Conservation (phyloP, 768 basidiomycete genomes). For the Rhodotorula babjevae region DNA sequence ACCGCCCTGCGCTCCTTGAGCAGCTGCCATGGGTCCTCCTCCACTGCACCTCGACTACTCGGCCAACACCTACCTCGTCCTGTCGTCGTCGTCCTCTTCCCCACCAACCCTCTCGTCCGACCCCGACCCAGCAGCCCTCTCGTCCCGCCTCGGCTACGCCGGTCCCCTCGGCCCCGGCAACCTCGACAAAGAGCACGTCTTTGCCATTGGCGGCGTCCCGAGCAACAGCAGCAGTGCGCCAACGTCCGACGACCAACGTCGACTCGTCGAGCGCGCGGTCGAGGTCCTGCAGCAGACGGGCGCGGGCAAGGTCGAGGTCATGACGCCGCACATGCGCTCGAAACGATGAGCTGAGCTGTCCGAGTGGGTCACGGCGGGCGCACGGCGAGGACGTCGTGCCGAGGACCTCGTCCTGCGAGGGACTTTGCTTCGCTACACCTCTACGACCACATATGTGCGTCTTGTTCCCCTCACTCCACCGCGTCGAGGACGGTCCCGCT, state of each 20-base stretch:
- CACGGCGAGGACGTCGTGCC: no score
- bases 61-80: not conserved
- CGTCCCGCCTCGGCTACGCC: not conserved
- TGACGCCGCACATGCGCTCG: not conserved
- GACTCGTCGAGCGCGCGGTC: not conserved
- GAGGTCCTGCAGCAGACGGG: not conserved
- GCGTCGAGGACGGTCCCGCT: no score
- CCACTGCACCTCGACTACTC: not conserved
- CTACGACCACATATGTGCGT: no score
- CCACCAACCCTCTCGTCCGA: not conserved
- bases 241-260: not conserved
- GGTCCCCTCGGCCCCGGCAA: not conserved
- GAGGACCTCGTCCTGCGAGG: no score
- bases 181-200: not conserved
- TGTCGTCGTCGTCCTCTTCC: not conserved
- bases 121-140: not conserved
- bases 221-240: no score
- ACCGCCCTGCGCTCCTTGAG: no score
- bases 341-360: not conserved
- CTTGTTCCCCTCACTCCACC: no score
- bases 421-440: no score
- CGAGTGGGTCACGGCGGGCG: no score
- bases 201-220: not conserved
- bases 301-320: not conserved
- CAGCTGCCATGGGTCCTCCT: not conserved